Conservation (phyloP, 352 stramenopile genomes). For the Globisporangium nodosum region DNA sequence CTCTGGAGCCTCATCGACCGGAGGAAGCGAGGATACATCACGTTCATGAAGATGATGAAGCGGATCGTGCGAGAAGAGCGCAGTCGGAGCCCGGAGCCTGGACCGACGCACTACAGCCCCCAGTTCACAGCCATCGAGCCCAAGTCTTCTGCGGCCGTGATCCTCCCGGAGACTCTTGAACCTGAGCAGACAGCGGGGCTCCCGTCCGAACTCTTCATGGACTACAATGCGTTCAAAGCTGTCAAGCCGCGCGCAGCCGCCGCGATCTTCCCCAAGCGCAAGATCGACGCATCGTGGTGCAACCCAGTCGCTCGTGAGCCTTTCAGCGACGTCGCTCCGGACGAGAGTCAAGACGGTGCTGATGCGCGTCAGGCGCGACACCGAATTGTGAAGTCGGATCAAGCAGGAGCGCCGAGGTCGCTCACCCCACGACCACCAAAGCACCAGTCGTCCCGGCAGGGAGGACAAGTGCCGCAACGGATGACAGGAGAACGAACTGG, state of each 20-base stretch:
- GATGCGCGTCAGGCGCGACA: neutral
- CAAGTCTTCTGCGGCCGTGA: slow-evolving; percentile 30
- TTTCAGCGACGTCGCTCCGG: neutral
- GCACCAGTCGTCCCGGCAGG: neutral
- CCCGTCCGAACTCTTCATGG: slow-evolving; percentile 59
- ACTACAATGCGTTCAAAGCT: slow-evolving; percentile 60
- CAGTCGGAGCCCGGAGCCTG: slow-evolving; percentile 48
- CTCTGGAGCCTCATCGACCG: slow-evolving; percentile 36
- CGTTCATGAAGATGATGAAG: slow-evolving; percentile 15
- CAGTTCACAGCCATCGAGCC: slow-evolving; percentile 39
- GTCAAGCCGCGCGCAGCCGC: slow-evolving; percentile 43
- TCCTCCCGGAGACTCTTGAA: slow-evolving; percentile 36
- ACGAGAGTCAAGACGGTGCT: neutral
- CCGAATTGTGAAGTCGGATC: neutral
- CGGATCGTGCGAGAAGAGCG: slow-evolving; percentile 22
- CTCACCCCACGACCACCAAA: slow-evolving; percentile 6
- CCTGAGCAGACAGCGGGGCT: slow-evolving; percentile 23
- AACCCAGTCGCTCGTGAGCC: slow-evolving; percentile 45
- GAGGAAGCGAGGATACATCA: slow-evolving; percentile 12
- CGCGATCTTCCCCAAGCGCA: slow-evolving; percentile 48
- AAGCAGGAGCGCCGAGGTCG: neutral
- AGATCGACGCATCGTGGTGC: slow-evolving; percentile 68
- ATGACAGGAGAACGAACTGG: neutral
- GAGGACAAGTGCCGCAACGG: neutral
- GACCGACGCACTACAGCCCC: slow-evolving; percentile 63